Evolutionary conservation across 2,329 filamentous ascomycete species (phyloP).

Genomic region (Calonectria ilicicola): DNA sequence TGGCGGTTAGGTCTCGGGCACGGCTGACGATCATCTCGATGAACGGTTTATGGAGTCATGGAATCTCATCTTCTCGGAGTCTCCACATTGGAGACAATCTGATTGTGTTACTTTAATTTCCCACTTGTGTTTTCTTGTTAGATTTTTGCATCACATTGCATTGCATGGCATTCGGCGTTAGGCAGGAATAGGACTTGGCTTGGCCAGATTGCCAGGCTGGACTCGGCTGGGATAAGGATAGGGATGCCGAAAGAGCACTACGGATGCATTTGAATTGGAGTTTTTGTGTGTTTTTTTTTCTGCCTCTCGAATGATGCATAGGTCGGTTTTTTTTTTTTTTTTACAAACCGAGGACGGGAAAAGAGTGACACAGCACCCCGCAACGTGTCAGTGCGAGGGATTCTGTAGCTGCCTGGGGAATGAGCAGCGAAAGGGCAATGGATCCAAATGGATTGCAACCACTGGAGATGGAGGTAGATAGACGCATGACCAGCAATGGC

Average conservation of each 20-base stretch:
- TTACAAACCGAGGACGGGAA: background rate
- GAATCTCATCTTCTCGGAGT: slow-evolving; percentile 12
- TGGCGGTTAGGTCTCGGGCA: slow-evolving; percentile 33
- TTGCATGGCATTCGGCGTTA: slow-evolving; percentile 48
- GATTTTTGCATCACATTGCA: slow-evolving; percentile 42
- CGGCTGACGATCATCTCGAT: background rate
- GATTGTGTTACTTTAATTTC: slow-evolving; percentile 28
- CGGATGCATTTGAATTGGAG: slow-evolving; percentile 26
- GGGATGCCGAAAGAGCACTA: slow-evolving; percentile 9
- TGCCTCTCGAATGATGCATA: slow-evolving; percentile 2
- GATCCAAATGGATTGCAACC: slow-evolving; percentile 1
- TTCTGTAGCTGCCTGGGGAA: background rate
- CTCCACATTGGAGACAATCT: background rate
- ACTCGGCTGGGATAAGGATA: slow-evolving; percentile 11
- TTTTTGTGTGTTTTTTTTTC: slow-evolving; percentile 8
- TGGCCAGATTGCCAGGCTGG: slow-evolving; percentile 8
- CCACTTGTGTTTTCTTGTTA: slow-evolving; percentile 33
- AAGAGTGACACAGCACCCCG: slow-evolving; percentile 8
- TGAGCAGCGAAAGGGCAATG: background rate
- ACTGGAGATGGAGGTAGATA: slow-evolving; percentile 32
- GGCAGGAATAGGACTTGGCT: slow-evolving; percentile 30
- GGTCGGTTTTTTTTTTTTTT: slow-evolving; percentile 2
- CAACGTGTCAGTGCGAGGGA: slow-evolving; percentile 2
- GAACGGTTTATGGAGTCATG: slow-evolving; percentile 13
- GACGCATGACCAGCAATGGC: slow-evolving; percentile 40